A percentile compares a stretch with the other conserved stretches of the same genome.
Evolutionary conservation across 139 green algal genomes (phyloP).

Genomic region (Raphidocelis subcapitata): DNA sequence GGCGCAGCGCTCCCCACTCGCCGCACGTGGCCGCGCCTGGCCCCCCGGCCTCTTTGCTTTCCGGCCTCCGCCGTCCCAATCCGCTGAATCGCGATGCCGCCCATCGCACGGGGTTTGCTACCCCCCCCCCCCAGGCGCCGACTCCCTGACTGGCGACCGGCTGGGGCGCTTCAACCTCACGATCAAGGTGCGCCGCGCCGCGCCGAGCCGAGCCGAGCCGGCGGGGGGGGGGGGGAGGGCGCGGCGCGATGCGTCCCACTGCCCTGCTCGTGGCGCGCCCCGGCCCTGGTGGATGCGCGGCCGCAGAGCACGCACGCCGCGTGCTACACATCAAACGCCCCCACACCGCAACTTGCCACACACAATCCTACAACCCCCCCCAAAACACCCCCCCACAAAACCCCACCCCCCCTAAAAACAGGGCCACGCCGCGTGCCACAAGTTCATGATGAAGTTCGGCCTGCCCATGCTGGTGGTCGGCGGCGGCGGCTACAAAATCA

Average conservation of each 20-base stretch:
- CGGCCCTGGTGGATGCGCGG: too few species aligned
- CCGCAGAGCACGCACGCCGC: background rate
- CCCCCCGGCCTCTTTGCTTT: too few species aligned
- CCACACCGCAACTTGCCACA: too few species aligned
- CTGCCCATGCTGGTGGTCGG: conserved; percentile 89
- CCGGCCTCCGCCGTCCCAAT: too few species aligned
- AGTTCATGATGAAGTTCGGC: conserved; percentile 74
- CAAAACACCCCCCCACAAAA: background rate
- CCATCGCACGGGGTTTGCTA: background rate
- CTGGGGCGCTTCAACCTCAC: conserved; percentile 94
- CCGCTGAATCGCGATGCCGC: too few species aligned
- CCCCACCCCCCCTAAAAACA: background rate
- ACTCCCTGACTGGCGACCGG: conserved; percentile 90
- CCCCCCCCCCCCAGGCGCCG: conserved; percentile 53
- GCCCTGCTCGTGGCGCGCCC: too few species aligned
- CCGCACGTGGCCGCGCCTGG: too few species aligned
- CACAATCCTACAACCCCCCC: too few species aligned
- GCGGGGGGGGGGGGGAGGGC: too few species aligned
- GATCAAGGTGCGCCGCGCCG: conserved; percentile 41
- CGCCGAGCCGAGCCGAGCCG: too few species aligned
- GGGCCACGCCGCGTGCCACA: conserved; percentile 85
- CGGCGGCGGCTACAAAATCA: conserved; percentile 96
- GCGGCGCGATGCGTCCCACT: too few species aligned
- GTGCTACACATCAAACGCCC: background rate
- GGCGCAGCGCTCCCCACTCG: too few species aligned